Base-by-base conservation (phyloP, 345 rosid species). In the Stellera chamaejasme region DNA sequence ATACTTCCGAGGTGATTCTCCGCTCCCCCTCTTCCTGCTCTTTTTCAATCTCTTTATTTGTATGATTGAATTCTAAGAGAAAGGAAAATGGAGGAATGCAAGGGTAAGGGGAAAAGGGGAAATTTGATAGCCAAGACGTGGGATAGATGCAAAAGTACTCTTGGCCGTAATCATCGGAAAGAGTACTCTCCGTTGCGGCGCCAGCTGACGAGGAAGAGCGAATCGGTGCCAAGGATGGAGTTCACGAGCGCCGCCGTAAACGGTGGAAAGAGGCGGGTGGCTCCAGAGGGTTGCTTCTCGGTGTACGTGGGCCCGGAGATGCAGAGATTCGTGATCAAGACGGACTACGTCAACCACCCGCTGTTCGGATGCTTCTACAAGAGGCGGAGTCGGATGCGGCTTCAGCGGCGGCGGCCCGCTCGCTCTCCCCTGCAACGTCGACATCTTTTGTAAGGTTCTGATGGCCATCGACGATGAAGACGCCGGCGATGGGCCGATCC, bases 341-440 rank as follows among this genome's bases (percentile, higher is more conserved):
- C 85, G 0, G 80, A 80, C 68, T 75, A 57, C 13, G 85, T 72
- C 6, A 85, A 79, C 59, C 94, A 82, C 66, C 87, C 84, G 5
- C 62, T 77, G 23, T 85, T 85, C 72, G 57, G 76, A 43, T 66
- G 36, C 66, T 85, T 59, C 74, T 85, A 3, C 87, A 85, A 45
- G 89, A 85, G 48, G 94, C 89, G 0, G 94, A 80, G 70, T 64
- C 76, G 11, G 94, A 80, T 82, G 71, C 47, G 94, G 94, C 13
- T 83, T 60, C 61, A 54, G 55, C 54, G 67, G 77, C 55, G 75
- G 73, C 15, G 89, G 89, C 1, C 94, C 94, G 4, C 63, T 85
- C 39, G 62, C 69, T 54, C 86, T 85, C 28, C 94, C 94, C 0
- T 85, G 94, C 61, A 73, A 75, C 46, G 85, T 85, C 2, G 77